Base-by-base conservation (phyloP, 2,329 filamentous ascomycete species). In the Monilinia vaccinii-corymbosi region DNA sequence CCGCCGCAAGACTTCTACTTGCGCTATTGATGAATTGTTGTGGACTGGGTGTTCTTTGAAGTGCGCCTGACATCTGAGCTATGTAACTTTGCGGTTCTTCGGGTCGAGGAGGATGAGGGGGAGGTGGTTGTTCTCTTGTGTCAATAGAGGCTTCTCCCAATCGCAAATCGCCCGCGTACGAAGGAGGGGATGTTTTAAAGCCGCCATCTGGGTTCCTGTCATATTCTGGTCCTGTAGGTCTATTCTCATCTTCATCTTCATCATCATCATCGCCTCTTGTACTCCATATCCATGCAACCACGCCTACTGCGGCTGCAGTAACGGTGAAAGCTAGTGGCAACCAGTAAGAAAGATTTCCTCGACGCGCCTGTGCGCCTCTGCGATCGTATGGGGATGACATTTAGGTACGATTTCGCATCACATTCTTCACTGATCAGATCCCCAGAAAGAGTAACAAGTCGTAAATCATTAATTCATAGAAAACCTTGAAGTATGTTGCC, bases 201-300 rank as follows among this genome's bases (percentile, higher is more conserved):
- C 69, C 71, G 16, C 63, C 68, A 62, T 67, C 70, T 63, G 64
- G 61, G 64, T 65, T 71, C 47, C 62, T 63, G n/a, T 63, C 65
- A 64, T 70, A 69, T 70, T 68, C 62, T 21, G 66, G 64, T 76
- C 80, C 67, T 78, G 81, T 65, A 78, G 77, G 63, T 79, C 73
- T 62, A 78, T 78, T 59, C 78, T 78, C 68, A 77, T 76, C 52
- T 32, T 58, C 56, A 63, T 85, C 80, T 60, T 83, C 80, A 32
- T 91, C 86, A 57, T 90, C 86, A 61, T 86, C 82, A 66, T 89
- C 86, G 70, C 81, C 84, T 69, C 90, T 87, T 76, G 96, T 91
- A 73, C 88, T 95, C 91, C 91, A 96, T 62, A 92, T 84, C 93
- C 93, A 97, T 60, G 91, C 91, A 56, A 87, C 92, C 51, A 96